These are phyloP conservation scores for Coemansia sp. DNA, from an alignment of 192 early-diverging fungal genomes.

Conservation along the genomic window DNA sequence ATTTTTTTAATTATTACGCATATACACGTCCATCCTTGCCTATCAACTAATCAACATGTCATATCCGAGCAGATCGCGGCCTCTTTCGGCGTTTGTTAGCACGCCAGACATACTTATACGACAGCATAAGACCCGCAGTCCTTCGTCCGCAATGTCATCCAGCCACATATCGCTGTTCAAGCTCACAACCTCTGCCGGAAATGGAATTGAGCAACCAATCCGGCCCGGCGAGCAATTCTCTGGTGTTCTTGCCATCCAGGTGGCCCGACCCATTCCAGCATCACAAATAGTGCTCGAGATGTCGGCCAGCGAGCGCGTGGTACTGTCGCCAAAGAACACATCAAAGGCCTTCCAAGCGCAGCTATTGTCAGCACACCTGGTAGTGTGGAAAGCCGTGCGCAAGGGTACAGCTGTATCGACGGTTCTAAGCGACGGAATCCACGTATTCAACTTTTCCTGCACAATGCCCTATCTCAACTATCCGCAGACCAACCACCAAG, in stretches of 20 bases:
- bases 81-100: conserved; percentile 1
- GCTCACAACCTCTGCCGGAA: conserved; percentile 47
- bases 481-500: conserved; percentile 35
- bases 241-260: conserved; percentile 43
- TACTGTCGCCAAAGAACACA: conserved; percentile 14
- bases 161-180: conserved; percentile 41
- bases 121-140: conserved; percentile 22
- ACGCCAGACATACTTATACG: conserved; percentile 21
- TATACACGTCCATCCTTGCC: neutral
- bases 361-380: conserved; percentile 21
- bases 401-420: conserved; percentile 43
- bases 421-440: conserved; percentile 51
- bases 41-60: neutral
- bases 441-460: conserved; percentile 52
- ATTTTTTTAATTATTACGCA: neutral
- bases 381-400: conserved; percentile 43
- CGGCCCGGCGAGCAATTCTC: conserved; percentile 49
- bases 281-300: conserved; percentile 48
- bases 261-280: conserved; percentile 38
- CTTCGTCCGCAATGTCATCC: conserved; percentile 14
- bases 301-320: conserved; percentile 31
- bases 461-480: conserved; percentile 53
- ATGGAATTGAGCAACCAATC: conserved; percentile 45
- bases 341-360: conserved; percentile 16
- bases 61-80: conserved; percentile 13